Evolutionary conservation across 139 green algal genomes (phyloP).

Genomic region (Deuterostichococcus epilithicus): DNA sequence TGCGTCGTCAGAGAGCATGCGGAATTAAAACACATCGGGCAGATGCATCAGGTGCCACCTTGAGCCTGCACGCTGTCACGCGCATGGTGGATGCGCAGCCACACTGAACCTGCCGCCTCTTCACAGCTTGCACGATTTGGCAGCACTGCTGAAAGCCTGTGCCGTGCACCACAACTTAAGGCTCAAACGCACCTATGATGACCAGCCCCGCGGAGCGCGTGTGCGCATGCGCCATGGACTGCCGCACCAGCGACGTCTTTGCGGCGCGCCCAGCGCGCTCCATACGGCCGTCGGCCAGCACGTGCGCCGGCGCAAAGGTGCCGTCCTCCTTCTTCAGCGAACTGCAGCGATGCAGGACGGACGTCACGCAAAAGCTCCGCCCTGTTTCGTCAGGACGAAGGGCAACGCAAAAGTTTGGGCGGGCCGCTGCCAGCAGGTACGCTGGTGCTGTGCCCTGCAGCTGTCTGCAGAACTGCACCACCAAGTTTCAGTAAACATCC

Average conservation of each 20-base stretch:
- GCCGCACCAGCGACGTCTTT: constrained; percentile 8
- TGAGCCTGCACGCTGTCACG: too few species aligned
- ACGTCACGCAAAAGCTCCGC: neutral
- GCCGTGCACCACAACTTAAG: too few species aligned
- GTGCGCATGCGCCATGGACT: neutral
- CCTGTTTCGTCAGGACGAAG: neutral
- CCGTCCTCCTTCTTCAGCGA: constrained; percentile 65
- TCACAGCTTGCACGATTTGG: too few species aligned
- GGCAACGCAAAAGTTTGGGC: neutral
- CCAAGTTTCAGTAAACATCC: neutral
- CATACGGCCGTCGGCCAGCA: constrained; percentile 69
- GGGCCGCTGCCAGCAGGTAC: neutral
- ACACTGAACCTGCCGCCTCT: too few species aligned
- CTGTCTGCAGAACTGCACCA: neutral
- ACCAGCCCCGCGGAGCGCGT: constrained; percentile 23
- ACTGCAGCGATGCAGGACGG: constrained; percentile 28
- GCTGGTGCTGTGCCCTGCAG: neutral
- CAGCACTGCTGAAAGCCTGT: too few species aligned
- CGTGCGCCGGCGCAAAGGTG: constrained; percentile 67
- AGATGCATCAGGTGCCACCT: too few species aligned
- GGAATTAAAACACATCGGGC: too few species aligned
- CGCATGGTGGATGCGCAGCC: too few species aligned
- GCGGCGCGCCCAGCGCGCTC: constrained; percentile 60
- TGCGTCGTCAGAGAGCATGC: too few species aligned
- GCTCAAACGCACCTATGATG: too few species aligned